A percentile compares a stretch with the other conserved stretches of the same genome.
phyloP scores from a whole-genome alignment of 495 filamentous ascomycete species.

The Neurospora sp. region DNA sequence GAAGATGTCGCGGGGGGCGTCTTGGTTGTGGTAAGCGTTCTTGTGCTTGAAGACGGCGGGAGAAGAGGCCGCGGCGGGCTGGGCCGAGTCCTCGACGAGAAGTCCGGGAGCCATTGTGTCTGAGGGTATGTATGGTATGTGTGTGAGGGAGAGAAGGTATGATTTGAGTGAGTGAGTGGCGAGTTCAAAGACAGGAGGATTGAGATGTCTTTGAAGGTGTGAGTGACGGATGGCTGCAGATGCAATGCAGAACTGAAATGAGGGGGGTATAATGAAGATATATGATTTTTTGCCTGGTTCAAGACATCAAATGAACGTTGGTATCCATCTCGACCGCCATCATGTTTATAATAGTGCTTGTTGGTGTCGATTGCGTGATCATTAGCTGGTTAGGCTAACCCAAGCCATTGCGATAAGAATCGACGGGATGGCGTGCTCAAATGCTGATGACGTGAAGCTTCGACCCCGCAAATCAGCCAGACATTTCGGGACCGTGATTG shows the following conservation, averaged over 20 bases:
- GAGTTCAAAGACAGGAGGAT: neutral
- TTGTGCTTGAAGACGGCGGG: neutral
- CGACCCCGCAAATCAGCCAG: neutral
- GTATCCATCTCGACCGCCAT: neutral
- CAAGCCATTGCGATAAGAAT: neutral
- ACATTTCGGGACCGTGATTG: neutral
- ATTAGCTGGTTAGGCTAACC: neutral
- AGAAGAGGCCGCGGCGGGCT: neutral
- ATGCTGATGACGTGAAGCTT: neutral
- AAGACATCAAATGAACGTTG: neutral
- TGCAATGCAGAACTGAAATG: neutral
- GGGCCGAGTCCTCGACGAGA: constrained; percentile 18
- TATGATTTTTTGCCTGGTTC: neutral
- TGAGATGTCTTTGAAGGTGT: neutral
- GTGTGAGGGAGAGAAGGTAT: neutral
- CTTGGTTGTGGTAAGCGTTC: constrained; percentile 12
- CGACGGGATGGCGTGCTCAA: neutral
- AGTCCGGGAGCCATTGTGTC: constrained; percentile 24
- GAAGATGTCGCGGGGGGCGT: constrained; percentile 25
- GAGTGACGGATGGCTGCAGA: neutral
- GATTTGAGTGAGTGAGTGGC: neutral
- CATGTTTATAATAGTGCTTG: neutral
- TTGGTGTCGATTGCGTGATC: neutral
- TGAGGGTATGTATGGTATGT: neutral
- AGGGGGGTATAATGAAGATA: neutral